These are phyloP conservation scores for Kwoniella shandongensis DNA, from an alignment of 768 basidiomycete genomes.

Conservation along the genomic window DNA sequence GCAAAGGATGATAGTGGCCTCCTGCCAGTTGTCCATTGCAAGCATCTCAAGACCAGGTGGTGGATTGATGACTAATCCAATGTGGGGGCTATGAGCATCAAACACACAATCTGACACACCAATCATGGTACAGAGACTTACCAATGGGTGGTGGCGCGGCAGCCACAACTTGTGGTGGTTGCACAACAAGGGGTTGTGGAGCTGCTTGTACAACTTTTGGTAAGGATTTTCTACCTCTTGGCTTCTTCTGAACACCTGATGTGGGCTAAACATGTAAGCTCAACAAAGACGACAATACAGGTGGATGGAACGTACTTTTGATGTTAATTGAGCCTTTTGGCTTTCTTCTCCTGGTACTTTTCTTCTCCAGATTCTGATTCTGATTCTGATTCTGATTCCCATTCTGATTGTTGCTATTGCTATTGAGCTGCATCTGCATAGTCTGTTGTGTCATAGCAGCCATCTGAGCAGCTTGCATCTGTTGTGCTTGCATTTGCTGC, in stretches of 20 bases:
- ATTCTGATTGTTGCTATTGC: too few relatives aligned
- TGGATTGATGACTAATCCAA: neutral
- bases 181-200: too few relatives aligned
- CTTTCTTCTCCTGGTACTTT: neutral
- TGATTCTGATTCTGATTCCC: neutral
- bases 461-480: slow-evolving; percentile 44
- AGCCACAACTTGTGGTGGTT: too few relatives aligned
- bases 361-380: neutral
- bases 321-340: slow-evolving; percentile 25
- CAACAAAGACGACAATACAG: too few relatives aligned
- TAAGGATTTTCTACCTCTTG: too few relatives aligned
- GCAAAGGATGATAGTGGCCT: slow-evolving; percentile 45
- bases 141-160: neutral
- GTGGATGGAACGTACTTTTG: slow-evolving; percentile 3
- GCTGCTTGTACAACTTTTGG: too few relatives aligned
- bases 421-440: slow-evolving; percentile 35
- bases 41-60: slow-evolving; percentile 8
- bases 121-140: too few relatives aligned
- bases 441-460: slow-evolving; percentile 27
- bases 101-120: too few relatives aligned
- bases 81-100: too few relatives aligned
- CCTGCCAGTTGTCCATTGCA: slow-evolving; percentile 43
- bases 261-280: too few relatives aligned
- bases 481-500: slow-evolving; percentile 44
- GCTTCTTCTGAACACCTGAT: too few relatives aligned